Evolutionary conservation across 2,329 filamentous ascomycete species (phyloP), one percentile per base, ranked within the genome.

Genomic region (Aspergillus fumigatiaffinis): DNA sequence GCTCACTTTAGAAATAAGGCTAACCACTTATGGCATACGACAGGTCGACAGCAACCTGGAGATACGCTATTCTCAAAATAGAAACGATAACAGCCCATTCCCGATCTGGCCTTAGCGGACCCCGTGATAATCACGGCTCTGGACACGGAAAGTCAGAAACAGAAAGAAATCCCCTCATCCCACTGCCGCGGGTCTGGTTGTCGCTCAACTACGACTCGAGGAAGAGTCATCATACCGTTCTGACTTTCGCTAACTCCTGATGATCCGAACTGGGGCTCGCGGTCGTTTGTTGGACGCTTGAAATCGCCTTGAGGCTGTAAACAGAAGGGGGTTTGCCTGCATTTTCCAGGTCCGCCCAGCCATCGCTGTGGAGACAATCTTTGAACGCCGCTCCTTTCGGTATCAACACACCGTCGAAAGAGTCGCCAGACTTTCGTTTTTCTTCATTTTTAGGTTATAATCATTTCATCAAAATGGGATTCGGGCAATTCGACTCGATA

Each of bases 401-500:
- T 63, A 60, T 63, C 61, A 57, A 50, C 50, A 26, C 28, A 53
- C 59, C 54, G 63, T 56, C 60, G 52, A 62, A 66, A 68, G 62
- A 56, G 56, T 59, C 62, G 26, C 26, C 53, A 26, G 28, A 23
- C 51, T 41, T 28, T 41, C 28, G n/a, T 25, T 21, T 44, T 49
- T 29, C 14, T 52, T 21, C 17, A 26, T 35, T 29, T 29, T 28
- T 47, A 57, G 28, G 46, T 55, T 32, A 50, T 60, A 41, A 50
- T 52, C 41, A 25, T 38, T 25, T 32, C 14, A 9, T 38, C 55
- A 56, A 38, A 8, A 65, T 95, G 83, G 89, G 87, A 63, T 97
- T 97, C 77, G 93, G 93, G 66, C 89, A 96, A 77, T 97, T 97
- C 78, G 85, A 87, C 57, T 81, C 82, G 66, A 88, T 97, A 80